Evolutionary conservation across 2,329 filamentous ascomycete species (phyloP), one percentile per base, ranked within the genome.

Genomic region (Verticillium alfalfae): DNA sequence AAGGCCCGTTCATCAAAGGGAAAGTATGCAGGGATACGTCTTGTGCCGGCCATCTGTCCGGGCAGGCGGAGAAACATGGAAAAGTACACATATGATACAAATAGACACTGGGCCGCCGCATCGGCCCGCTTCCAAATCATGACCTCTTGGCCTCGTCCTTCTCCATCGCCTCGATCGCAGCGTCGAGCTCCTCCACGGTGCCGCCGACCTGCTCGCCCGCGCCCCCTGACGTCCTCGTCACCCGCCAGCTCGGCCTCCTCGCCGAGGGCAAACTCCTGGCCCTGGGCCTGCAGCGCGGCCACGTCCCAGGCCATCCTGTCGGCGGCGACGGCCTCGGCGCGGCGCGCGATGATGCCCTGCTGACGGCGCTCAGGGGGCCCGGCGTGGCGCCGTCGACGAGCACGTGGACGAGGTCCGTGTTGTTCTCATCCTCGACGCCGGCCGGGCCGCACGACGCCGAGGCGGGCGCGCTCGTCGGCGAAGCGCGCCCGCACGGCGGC

Each of bases 401-500:
- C 63, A 76, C 75, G 60, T 73, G 70, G 18, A 80, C 73, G 9
- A 80, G 62, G 34, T 75, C 70, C 34, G 76, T 75, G 56, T 72
- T 69, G 56, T 75, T 70, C 58, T 72, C 71, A 34, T 12, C 31
- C 55, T 72, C 68, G 65, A 34, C 26, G 10, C 76, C 66, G 55
- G 72, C 68, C 68, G 65, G 69, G 73, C 16, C 75, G 75, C 16
- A 54, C 31, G 62, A 97, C 71, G 0, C 92, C 91, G 58, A 95
- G 73, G 22, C 78, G 78, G 62, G 80, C 77, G 64, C 92, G 81
- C 78, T 97, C 82, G 58, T 77, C 73, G 52, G 83, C 82, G 71
- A 93, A 91, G 66, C 84, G 80, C 67, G 84, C 82, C 73, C 88
- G 86, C 58, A 96, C 84, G 22, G 78, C 77, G 1, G 71, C 70